phyloP scores from a whole-genome alignment of 1,139 yeast genomes.

The Pichia sp. region DNA sequence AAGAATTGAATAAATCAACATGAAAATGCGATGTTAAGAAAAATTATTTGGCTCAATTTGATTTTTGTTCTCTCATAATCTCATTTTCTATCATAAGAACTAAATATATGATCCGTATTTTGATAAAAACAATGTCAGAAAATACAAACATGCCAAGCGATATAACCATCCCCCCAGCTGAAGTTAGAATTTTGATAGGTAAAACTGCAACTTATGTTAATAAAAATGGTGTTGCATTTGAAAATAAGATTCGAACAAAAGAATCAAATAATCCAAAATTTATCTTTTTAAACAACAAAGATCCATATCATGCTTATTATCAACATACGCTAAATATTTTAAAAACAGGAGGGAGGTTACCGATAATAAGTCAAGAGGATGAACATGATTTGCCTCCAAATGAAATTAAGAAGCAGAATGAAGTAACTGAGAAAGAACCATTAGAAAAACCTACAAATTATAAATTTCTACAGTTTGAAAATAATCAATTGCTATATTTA shows the following conservation, averaged over 20 bases:
- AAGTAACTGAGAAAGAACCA: no score
- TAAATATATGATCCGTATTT: no score
- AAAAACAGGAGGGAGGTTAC: slow-evolving; percentile 4
- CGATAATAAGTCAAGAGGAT: slow-evolving; percentile 1
- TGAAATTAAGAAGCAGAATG: no score
- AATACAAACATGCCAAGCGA: slow-evolving; percentile 41
- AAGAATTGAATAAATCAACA: no score
- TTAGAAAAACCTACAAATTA: slow-evolving; percentile 15
- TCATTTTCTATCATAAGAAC: no score
- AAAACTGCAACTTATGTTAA: slow-evolving; percentile 69
- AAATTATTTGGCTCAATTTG: no score
- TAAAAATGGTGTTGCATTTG: slow-evolving; percentile 65
- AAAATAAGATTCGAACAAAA: slow-evolving; percentile 45
- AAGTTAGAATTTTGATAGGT: slow-evolving; percentile 51
- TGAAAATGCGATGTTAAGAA: no score
- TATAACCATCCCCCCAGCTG: slow-evolving; percentile 50
- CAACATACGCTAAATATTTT: slow-evolving; percentile 26
- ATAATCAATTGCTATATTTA: slow-evolving; percentile 34
- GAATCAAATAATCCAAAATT: slow-evolving; percentile 51
- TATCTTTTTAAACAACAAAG: slow-evolving; percentile 48
- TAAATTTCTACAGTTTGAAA: slow-evolving; percentile 8
- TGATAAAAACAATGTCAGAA: no score
- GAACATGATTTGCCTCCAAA: no score
- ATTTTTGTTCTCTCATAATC: no score
- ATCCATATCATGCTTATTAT: slow-evolving; percentile 57